Evolutionary conservation across 2,329 filamentous ascomycete genomes (phyloP), one percentile per base, ranked within the genome.

Genomic region (Aspergillus arachidicola): DNA sequence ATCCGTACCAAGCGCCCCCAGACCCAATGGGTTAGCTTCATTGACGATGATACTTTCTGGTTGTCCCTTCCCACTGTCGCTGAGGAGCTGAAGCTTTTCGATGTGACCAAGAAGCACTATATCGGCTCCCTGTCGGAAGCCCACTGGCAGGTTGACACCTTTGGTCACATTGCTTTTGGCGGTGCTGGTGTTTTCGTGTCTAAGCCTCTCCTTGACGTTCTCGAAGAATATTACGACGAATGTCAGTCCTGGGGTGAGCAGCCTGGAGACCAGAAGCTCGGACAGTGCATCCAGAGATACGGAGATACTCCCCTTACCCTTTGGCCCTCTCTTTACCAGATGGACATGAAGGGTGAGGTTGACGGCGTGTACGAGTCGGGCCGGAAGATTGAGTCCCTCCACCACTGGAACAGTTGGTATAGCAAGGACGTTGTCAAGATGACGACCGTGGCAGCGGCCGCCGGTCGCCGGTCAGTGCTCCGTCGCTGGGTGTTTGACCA

Each of bases 351-450:
- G 56, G 78, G 78, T 32, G 75, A 75, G 16, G 73, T 78, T 11
- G 78, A 80, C 51, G 79, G 79, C 65, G 70, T 81, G 16, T 80
- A 79, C 63, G 79, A 81, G 64, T 80, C 78, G 19, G 79, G 79
- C 32, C 73, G 76, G 46, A 76, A 72, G 69, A 79, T 81, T n/a
- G 75, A 80, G 60, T 76, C 77, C 50, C 71, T 81, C 58, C 79
- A 81, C 69, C 79, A 81, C 68, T 81, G 79, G 78, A 77, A 75
- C 68, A 79, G 75, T 46, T 81, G 79, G 79, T 80, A 79, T 66
- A 74, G 69, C 60, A 79, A 79, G 73, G 79, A 81, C 61, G 79
- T 81, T 4, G 76, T 80, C 38, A 79, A 79, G 70, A 81, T 81
- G 78, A 76, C 73, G 62, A 73, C 79, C 23, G 78, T 80, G 16